Evolutionary conservation across 179 eudicot genomes (phyloP).

Genomic region (Patellifolia procumbens): DNA sequence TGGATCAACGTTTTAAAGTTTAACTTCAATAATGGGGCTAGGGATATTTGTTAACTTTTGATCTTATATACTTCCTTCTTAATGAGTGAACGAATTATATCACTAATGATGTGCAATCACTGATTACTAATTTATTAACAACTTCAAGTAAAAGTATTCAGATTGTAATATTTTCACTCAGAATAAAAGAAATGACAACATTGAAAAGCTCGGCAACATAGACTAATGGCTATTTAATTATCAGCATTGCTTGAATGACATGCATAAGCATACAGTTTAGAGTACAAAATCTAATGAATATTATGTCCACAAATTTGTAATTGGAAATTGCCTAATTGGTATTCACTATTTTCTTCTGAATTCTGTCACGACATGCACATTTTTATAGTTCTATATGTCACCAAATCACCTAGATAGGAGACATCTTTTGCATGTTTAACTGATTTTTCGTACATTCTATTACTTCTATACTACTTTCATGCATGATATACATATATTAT

Average conservation of each 20-base stretch:
- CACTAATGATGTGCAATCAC: neutral
- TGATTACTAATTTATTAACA: too few species aligned
- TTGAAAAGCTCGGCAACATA: too few species aligned
- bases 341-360: neutral
- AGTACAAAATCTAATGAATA: neutral
- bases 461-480: neutral
- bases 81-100: too few species aligned
- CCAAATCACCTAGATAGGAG: neutral
- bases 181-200: too few species aligned
- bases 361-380: neutral
- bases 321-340: too few species aligned
- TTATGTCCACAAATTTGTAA: neutral
- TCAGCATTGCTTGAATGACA: neutral
- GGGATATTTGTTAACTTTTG: too few species aligned
- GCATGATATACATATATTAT: neutral
- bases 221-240: too few species aligned
- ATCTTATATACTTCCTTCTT: too few species aligned
- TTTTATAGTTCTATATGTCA: neutral
- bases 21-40: too few species aligned
- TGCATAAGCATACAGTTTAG: neutral
- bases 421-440: slow-evolving; percentile 1
- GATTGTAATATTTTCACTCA: too few species aligned
- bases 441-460: neutral
- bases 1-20: too few species aligned
- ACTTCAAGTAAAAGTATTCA: too few species aligned